These are phyloP conservation scores for Sporisorium scitamineum DNA, from an alignment of 1,284 basidiomycete species.

Conservation along the genomic window DNA sequence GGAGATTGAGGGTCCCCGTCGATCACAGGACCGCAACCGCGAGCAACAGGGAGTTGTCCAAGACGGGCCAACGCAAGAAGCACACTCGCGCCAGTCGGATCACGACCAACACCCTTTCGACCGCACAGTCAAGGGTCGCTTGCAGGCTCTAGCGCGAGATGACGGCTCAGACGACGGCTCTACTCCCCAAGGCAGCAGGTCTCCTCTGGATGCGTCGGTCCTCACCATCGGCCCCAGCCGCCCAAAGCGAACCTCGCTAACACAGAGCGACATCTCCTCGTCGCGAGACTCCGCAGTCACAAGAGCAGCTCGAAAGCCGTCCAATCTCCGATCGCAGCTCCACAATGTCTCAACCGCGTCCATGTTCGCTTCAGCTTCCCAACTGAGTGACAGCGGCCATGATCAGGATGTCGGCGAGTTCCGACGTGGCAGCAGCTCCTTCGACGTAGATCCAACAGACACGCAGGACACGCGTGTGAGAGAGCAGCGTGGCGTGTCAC, in stretches of 20 bases:
- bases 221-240: slow-evolving; percentile 33
- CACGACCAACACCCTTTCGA: slow-evolving; percentile 4
- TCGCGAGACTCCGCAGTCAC: slow-evolving; percentile 15
- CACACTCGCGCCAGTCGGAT: not conserved
- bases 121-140: slow-evolving; percentile 26
- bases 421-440: slow-evolving; percentile 6
- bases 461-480: not conserved
- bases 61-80: not conserved
- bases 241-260: slow-evolving; percentile 21
- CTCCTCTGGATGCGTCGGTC: slow-evolving; percentile 43
- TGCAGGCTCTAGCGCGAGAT: slow-evolving; percentile 26
- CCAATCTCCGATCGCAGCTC: slow-evolving; percentile 30
- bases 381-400: not conserved
- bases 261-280: slow-evolving; percentile 32
- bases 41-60: not conserved
- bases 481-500: not conserved
- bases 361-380: slow-evolving; percentile 9
- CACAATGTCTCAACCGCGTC: slow-evolving; percentile 23
- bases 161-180: slow-evolving; percentile 28
- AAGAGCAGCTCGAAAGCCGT: slow-evolving; percentile 4
- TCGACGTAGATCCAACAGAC: slow-evolving; percentile 9
- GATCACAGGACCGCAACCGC: not conserved
- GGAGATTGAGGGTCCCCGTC: not conserved
- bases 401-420: not conserved
- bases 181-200: slow-evolving; percentile 47